A percentile compares a stretch with the other conserved stretches of the same genome.
Evolutionary conservation across 768 basidiomycete genomes (phyloP).

Genomic region (Atractiella rhizophila): DNA sequence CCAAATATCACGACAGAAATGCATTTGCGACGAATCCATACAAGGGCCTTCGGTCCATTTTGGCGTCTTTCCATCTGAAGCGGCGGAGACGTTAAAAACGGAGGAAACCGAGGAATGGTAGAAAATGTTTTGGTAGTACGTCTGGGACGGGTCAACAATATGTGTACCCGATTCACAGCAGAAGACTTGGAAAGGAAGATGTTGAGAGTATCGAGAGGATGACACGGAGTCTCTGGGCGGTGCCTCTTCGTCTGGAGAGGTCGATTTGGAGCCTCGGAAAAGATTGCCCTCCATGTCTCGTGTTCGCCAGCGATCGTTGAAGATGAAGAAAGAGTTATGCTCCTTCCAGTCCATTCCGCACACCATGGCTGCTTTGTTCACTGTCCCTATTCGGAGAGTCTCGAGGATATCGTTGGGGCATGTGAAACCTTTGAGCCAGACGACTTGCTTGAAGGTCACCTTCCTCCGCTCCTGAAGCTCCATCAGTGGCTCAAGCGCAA

Average conservation of each 20-base stretch:
- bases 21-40: constrained; percentile 85
- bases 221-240: constrained; percentile 72
- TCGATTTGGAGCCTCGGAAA: constrained; percentile 86
- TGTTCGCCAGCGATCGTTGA: constrained; percentile 95
- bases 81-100: constrained; percentile 39
- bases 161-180: constrained; percentile 97
- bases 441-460: constrained; percentile 64
- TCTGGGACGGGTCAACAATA: constrained; percentile 80
- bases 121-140: constrained; percentile 67
- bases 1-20: constrained; percentile 97
- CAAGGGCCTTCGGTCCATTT: constrained; percentile 62
- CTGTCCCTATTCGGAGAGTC: constrained; percentile 66
- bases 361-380: constrained; percentile 88
- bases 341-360: constrained; percentile 99
- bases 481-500: constrained; percentile 66
- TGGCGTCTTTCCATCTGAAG: constrained; percentile 28
- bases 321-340: constrained; percentile 88
- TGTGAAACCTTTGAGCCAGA: constrained; percentile 97
- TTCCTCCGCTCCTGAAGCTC: constrained; percentile 52
- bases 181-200: constrained; percentile 93
- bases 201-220: constrained; percentile 57
- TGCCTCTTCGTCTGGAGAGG: constrained; percentile 63
- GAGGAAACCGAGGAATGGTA: constrained; percentile 65
- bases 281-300: constrained; percentile 95
- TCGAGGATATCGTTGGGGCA: constrained; percentile 96